These are phyloP conservation scores for Calonectria hawksworthii DNA, from an alignment of 2,329 filamentous ascomycete species.

Conservation along the genomic window DNA sequence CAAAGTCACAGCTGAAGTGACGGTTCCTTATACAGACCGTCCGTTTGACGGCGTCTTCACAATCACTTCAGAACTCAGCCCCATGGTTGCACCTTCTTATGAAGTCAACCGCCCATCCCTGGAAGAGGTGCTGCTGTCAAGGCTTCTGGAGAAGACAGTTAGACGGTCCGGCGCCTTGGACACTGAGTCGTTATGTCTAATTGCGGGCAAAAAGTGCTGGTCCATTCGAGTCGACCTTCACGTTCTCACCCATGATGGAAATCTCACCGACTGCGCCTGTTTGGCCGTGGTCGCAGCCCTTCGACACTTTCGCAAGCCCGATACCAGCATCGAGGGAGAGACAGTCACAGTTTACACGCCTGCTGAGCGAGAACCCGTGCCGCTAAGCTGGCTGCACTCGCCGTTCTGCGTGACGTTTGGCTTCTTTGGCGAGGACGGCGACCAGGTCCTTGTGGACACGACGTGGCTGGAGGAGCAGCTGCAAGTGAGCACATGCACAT, in stretches of 20 bases:
- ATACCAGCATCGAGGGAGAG: constrained; percentile 88
- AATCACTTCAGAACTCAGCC: constrained; percentile 90
- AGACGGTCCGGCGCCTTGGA: constrained; percentile 93
- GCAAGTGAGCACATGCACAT: constrained; percentile 78
- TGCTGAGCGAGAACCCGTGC: constrained; percentile 90
- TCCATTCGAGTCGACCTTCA: constrained; percentile 92
- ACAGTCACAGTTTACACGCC: constrained; percentile 86
- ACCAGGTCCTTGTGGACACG: constrained; percentile 77
- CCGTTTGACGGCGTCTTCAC: constrained; percentile 97
- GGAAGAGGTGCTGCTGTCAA: constrained; percentile 86
- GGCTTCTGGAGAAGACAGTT: constrained; percentile 93
- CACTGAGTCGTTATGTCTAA: constrained; percentile 94
- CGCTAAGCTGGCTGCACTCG: constrained; percentile 90
- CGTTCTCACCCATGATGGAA: constrained; percentile 91
- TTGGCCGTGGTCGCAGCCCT: constrained; percentile 89
- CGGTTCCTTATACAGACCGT: constrained; percentile 86
- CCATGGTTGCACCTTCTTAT: constrained; percentile 92
- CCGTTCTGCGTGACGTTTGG: constrained; percentile 93
- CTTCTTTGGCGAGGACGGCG: constrained; percentile 82
- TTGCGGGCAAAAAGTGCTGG: constrained; percentile 93
- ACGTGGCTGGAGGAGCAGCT: constrained; percentile 83
- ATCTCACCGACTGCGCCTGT: constrained; percentile 87
- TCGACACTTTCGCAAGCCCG: constrained; percentile 91
- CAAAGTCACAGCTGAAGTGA: constrained; percentile 89
- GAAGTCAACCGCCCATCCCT: constrained; percentile 88